Evolutionary conservation across 805 yeast genomes (phyloP), one percentile per base, ranked within the genome.

Genomic region (Yarrowia divulgata): DNA sequence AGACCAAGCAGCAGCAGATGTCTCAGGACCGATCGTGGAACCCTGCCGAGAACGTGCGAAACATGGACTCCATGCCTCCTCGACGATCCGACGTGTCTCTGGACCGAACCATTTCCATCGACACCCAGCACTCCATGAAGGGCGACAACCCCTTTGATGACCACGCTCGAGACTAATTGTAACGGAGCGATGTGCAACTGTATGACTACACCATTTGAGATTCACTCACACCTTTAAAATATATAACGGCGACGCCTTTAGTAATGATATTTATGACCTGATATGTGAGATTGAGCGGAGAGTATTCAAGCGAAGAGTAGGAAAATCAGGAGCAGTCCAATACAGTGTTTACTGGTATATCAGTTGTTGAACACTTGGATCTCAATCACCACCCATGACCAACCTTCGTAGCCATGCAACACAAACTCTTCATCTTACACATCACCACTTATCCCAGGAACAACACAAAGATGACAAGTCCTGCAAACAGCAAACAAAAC

Each of bases 11-110:
- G 37, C 18, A 40, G 39, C 46, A 46, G 45, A 35, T 29, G 43
- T 10, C 23, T n/a, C n/a, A n/a, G 32, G 55, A 48, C 48, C 45
- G 57, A 48, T 19, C 50, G 5, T 62, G 68, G 68, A 49, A 63
- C 57, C 68, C 68, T n/a, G 68, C 68, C 14, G 57, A 63, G 57
- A 48, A 63, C 57, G 68, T 63, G 14, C 48, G 68, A 63, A 49
- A 39, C 55, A 48, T 63, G 68, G 48, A 63, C 40, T 5, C 55
- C 43, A 48, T 63, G 35, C 68, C 68, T 48, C 57, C 57, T 23
- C 57, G 68, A 39, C 57, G 57, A 23, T 49, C 55, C n/a, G 68
- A 63, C 57, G 66, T 60, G 16, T 60, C 66, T 60, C 66, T 60
- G 29, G 57, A 63, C 37, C 23, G 57, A 48, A 63, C 68, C 29